These are phyloP conservation scores for Papiliotrema laurentii DNA, from an alignment of 1,284 basidiomycete species.

Conservation along the genomic window DNA sequence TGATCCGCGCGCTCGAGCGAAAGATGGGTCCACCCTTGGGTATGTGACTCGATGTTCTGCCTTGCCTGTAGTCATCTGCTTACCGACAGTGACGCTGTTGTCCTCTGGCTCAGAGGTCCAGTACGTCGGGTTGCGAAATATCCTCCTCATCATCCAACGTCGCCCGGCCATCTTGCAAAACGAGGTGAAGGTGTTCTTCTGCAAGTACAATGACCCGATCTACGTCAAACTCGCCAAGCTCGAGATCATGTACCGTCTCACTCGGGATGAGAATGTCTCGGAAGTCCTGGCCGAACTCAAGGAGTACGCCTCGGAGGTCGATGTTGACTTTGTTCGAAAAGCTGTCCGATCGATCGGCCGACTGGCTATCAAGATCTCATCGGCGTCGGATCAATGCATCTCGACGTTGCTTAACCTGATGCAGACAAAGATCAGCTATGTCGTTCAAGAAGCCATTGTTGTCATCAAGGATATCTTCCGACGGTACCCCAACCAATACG, in stretches of 20 bases:
- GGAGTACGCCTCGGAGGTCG: slow-evolving; percentile 97
- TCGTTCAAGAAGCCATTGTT: slow-evolving; percentile 96
- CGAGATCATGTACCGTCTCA: slow-evolving; percentile 96
- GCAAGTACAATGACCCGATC: slow-evolving; percentile 98
- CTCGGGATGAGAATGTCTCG: slow-evolving; percentile 86
- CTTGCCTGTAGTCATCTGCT: slow-evolving; percentile 6
- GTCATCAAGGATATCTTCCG: slow-evolving; percentile 99
- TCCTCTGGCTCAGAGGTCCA: slow-evolving; percentile 68
- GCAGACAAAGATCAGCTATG: slow-evolving; percentile 87
- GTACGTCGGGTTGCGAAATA: slow-evolving; percentile 95
- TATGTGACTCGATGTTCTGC: slow-evolving; percentile 44
- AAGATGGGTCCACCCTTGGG: slow-evolving; percentile 96
- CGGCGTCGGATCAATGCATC: slow-evolving; percentile 89
- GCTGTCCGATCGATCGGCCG: slow-evolving; percentile 94
- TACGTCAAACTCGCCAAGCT: slow-evolving; percentile 98
- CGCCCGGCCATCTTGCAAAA: slow-evolving; percentile 81
- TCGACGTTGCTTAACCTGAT: slow-evolving; percentile 89
- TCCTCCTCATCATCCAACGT: slow-evolving; percentile 93
- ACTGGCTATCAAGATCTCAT: slow-evolving; percentile 91
- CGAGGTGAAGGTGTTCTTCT: slow-evolving; percentile 99
- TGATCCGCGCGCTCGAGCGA: slow-evolving; percentile 85
- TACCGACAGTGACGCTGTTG: slow-evolving; percentile 53
- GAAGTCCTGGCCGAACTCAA: slow-evolving; percentile 92
- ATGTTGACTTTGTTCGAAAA: slow-evolving; percentile 95
- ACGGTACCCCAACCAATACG: slow-evolving; percentile 95